Evolutionary conservation across 768 basidiomycete species (phyloP).

Genomic region (Termitomyces sp.): DNA sequence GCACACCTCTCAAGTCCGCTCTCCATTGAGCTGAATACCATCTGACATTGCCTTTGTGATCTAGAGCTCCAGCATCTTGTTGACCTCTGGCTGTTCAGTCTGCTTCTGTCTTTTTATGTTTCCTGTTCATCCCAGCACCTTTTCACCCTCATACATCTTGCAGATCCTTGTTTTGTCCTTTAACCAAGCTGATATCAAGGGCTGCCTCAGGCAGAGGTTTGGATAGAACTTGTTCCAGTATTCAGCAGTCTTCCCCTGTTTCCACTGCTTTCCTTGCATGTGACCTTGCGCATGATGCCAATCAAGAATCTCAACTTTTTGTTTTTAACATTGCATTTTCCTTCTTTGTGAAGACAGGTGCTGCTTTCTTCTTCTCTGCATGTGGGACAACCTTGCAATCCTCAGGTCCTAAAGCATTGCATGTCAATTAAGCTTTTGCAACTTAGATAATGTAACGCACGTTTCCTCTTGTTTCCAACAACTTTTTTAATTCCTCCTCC

Average conservation of each 20-base stretch:
- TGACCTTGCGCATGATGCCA: background rate
- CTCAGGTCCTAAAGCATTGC: background rate
- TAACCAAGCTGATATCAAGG: slow-evolving; percentile 2
- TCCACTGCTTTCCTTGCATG: too few species aligned
- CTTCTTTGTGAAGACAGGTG: background rate
- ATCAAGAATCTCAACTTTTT: background rate
- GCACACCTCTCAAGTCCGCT: slow-evolving; percentile 22
- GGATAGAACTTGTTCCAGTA: background rate
- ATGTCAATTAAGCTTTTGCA: too few species aligned
- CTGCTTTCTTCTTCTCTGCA: background rate
- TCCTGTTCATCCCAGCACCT: background rate
- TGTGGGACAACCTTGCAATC: background rate
- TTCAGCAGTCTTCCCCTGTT: too few species aligned
- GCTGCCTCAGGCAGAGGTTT: slow-evolving; percentile 7
- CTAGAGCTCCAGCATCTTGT: slow-evolving; percentile 8
- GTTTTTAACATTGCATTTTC: background rate
- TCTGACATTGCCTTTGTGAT: slow-evolving; percentile 17
- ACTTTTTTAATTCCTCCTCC: too few species aligned
- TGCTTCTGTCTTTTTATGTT: slow-evolving; percentile 2
- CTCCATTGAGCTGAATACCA: slow-evolving; percentile 31
- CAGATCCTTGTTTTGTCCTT: background rate
- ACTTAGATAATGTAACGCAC: too few species aligned
- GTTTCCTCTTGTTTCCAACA: too few species aligned
- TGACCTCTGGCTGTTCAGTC: background rate
- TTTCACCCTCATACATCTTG: background rate